These are phyloP conservation scores for Barbatosphaeria neglecta DNA, from an alignment of 495 filamentous ascomycete species.

Conservation along the genomic window DNA sequence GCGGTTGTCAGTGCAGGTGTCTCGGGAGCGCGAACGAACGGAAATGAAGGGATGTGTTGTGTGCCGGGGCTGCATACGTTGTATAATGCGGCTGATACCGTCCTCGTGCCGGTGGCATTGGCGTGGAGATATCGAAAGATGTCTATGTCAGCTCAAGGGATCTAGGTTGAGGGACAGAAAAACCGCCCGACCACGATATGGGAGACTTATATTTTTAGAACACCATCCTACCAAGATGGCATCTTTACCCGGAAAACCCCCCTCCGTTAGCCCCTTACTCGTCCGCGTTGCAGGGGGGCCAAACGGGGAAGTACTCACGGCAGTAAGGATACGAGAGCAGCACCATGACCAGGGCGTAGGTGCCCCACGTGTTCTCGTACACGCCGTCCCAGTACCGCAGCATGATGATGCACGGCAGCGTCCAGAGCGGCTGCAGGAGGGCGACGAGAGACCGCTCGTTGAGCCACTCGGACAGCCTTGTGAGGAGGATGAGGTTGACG, in stretches of 20 bases:
- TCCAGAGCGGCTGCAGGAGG: conserved; percentile 43
- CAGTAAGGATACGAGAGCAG: conserved; percentile 50
- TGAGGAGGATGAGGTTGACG: conserved; percentile 33
- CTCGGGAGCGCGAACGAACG: background rate
- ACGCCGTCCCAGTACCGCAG: conserved; percentile 24
- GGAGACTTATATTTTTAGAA: too few relatives aligned
- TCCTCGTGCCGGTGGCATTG: conserved; percentile 46
- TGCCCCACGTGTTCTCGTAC: conserved; percentile 33
- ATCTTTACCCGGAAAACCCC: too few relatives aligned
- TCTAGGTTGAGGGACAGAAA: too few relatives aligned
- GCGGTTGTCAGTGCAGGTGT: background rate
- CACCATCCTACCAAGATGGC: conserved; percentile 50
- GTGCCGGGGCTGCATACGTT: too few relatives aligned
- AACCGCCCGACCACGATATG: too few relatives aligned
- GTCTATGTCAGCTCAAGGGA: too few relatives aligned
- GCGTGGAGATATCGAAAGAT: too few relatives aligned
- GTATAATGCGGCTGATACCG: conserved; percentile 44
- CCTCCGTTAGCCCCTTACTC: too few relatives aligned
- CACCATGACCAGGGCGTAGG: conserved; percentile 39
- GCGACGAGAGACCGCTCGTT: conserved; percentile 43
- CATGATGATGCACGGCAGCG: conserved; percentile 40
- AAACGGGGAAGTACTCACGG: conserved; percentile 6
- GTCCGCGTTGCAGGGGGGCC: too few relatives aligned
- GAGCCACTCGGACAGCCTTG: conserved; percentile 42
- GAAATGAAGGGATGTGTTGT: too few relatives aligned